These are phyloP conservation scores for Teratosphaeriaceae sp. DNA, from an alignment of 2,329 filamentous ascomycete species.

Conservation along the genomic window DNA sequence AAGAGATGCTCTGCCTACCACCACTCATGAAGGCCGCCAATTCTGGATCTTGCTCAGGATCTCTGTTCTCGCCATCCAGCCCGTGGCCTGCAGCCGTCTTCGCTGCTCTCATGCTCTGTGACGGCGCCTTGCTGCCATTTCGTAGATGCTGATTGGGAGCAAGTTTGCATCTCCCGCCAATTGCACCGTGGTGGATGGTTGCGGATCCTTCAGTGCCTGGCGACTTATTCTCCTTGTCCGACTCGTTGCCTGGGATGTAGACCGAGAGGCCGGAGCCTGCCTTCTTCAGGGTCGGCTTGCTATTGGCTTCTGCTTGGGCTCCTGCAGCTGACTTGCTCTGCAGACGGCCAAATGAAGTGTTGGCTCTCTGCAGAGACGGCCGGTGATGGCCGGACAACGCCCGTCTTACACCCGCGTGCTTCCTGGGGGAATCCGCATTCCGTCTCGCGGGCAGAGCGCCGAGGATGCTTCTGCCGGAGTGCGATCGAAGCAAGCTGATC, in stretches of 20 bases:
- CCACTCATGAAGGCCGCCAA: constrained; percentile 67
- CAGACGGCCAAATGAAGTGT: constrained; percentile 26
- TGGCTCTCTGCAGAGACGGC: constrained; percentile 24
- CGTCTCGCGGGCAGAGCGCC: constrained; percentile 56
- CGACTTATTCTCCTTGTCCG: constrained; percentile 93
- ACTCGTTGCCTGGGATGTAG: constrained; percentile 58
- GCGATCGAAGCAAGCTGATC: constrained; percentile 72
- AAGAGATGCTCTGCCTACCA: constrained; percentile 32
- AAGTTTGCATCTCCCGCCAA: not conserved
- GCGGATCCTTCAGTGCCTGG: constrained; percentile 36
- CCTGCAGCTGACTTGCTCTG: constrained; percentile 13
- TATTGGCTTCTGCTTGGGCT: not conserved
- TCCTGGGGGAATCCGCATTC: constrained; percentile 42
- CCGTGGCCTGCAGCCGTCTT: not conserved
- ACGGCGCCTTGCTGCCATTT: not conserved
- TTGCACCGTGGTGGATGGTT: too few relatives aligned
- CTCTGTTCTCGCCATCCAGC: constrained; percentile 22
- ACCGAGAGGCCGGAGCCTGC: constrained; percentile 29
- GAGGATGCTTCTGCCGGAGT: constrained; percentile 50
- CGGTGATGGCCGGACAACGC: constrained; percentile 41
- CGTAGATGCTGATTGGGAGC: not conserved
- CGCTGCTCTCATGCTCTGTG: not conserved
- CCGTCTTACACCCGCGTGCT: constrained; percentile 22
- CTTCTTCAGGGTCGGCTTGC: constrained; percentile 21
- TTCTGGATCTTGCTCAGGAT: constrained; percentile 52